Evolutionary conservation across 768 basidiomycete species (phyloP).

Genomic region (Termitomyces sp.): DNA sequence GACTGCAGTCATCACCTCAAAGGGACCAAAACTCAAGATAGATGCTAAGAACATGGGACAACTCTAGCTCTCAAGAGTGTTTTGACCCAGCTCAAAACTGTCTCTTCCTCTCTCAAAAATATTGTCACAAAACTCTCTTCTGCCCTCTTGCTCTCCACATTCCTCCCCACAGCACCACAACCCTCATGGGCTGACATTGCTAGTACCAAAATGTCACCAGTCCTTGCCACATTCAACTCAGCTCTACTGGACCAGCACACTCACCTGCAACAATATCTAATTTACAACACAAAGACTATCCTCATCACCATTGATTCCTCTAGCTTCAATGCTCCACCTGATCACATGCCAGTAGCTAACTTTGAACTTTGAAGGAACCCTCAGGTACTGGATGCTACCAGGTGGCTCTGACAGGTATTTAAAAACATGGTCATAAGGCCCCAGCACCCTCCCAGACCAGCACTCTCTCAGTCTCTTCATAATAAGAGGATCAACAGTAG

Average conservation of each 20-base stretch:
- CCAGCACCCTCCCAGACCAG: no score
- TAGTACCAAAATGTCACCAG: not conserved
- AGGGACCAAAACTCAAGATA: not conserved
- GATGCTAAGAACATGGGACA: no score
- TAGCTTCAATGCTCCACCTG: not conserved
- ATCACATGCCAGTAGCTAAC: not conserved
- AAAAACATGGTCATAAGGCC: no score
- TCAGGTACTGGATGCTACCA: not conserved
- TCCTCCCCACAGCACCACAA: not conserved
- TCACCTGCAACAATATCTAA: not conserved
- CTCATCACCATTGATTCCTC: not conserved
- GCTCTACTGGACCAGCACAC: not conserved
- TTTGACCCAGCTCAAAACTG: not conserved
- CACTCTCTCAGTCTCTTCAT: no score
- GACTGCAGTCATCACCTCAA: not conserved
- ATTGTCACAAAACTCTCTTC: not conserved
- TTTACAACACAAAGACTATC: not conserved
- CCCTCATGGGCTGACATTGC: not conserved
- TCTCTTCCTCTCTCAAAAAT: not conserved
- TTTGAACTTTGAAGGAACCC: not conserved
- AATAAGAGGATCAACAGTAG: no score
- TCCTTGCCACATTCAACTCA: not conserved
- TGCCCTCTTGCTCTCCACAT: not conserved
- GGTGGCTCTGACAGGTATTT: no score
- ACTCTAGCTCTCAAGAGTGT: not conserved